Evolutionary conservation across 176 grass and related monocot genomes (phyloP), one percentile per base, ranked within the genome.

Genomic region (Lolium perenne): DNA sequence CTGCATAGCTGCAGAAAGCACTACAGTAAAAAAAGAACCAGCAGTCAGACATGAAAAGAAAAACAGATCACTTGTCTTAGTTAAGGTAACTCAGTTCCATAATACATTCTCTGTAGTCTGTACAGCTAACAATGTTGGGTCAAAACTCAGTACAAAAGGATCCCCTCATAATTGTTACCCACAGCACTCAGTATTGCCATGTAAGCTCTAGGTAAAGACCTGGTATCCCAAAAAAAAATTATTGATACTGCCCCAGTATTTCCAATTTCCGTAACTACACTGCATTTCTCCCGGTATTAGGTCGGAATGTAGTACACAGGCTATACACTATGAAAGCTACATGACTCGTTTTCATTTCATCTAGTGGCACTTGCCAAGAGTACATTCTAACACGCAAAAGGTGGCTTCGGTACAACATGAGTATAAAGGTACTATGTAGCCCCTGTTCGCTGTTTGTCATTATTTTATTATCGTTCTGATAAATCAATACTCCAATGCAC

Each of bases 1-100:
- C 97, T 82, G 94, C 76, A 92, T 95, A 98, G 74, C 88, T 98
- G 80, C 97, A 98, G 80, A 98, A 98, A 79, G 97, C 97, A 84
- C 97, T 98, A 89, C 35, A 84, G 66, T 53, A 59, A n/a, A 35
- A 35, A 89, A 87, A 54, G 61, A 92, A 80, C 49, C 26, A 59
- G 54, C 65, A 46, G 71, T 86, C 68, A 87, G 54, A 70, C 10
- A 78, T 21, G 47, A 51, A 78, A 64, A 74, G 43, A 10, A 11
- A 78, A 73, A 73, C 43, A 73, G 71, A 46, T 49, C 45, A 17
- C 38, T 53, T 53, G 32, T 66, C 41, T 51, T 64, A 74, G 12
- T 16, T 80, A 73, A 80, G 46, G 68, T 55, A 80, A 75, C 84
- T 15, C 79, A 68, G 49, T 67, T 71, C 14, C 20, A 85, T 40